Evolutionary conservation across 1,284 basidiomycete species (phyloP).

Genomic region (Trichosporon sp.): DNA sequence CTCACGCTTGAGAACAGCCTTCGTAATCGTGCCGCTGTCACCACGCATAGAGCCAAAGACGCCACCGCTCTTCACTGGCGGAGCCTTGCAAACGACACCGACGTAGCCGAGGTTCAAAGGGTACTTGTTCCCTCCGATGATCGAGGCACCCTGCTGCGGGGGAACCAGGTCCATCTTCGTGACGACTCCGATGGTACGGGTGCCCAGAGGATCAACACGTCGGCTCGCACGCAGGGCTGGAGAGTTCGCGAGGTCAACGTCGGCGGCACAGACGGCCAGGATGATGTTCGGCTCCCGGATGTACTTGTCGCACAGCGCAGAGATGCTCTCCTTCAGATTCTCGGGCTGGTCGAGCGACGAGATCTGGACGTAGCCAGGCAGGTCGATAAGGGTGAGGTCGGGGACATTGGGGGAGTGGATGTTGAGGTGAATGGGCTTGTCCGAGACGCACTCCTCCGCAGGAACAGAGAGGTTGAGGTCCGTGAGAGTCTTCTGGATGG

Average conservation of each 20-base stretch:
- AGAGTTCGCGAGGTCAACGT: conserved; percentile 97
- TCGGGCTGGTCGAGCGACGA: conserved; percentile 95
- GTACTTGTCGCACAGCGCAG: conserved; percentile 87
- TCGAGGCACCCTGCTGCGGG: conserved; percentile 76
- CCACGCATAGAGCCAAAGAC: conserved; percentile 55
- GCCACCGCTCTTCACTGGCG: conserved; percentile 38
- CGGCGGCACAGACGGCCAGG: conserved; percentile 94
- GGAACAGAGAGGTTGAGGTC: conserved; percentile 95
- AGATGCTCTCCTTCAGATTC: conserved; percentile 88
- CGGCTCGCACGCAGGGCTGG: conserved; percentile 90
- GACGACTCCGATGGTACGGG: conserved; percentile 94
- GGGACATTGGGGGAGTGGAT: conserved; percentile 96
- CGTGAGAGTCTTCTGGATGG: conserved; percentile 88
- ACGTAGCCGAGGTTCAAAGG: conserved; percentile 96
- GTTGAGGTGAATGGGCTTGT: conserved; percentile 92
- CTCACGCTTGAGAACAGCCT: conserved; percentile 70
- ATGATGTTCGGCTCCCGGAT: conserved; percentile 98
- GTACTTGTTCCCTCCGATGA: conserved; percentile 88
- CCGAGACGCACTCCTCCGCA: conserved; percentile 82
- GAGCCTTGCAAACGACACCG: conserved; percentile 87
- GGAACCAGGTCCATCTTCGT: conserved; percentile 99
- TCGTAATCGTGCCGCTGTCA: conserved; percentile 54
- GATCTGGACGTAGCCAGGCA: conserved; percentile 97
- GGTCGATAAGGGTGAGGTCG: conserved; percentile 93
- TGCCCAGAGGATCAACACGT: conserved; percentile 89